Base-by-base conservation (phyloP, 1,139 yeast genomes). In the Pichia terricola region DNA sequence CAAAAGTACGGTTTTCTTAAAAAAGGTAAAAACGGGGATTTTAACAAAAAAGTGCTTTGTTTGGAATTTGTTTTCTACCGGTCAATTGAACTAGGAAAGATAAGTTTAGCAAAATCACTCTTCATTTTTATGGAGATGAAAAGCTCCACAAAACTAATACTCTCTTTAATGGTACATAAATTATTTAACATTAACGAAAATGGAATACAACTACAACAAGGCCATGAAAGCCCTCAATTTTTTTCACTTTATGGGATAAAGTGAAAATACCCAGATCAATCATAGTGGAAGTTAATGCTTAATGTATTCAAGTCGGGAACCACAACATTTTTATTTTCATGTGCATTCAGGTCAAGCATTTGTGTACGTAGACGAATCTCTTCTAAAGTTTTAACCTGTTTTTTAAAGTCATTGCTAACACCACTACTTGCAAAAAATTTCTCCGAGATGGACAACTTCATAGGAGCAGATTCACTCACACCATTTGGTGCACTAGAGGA, bases 291-390 rank as follows among this genome's bases (percentile, higher is more conserved):
- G 10, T 40, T 22, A 8, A 40, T 8, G 10, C 32, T 30, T 10
- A 30, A 30, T 7, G 31, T 11, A 39, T 10, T 11, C 11, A 31
- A 4, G 6, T 26, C 34, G 11, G 38, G 11, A 25, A 32, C 16
- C 22, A 28, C 46, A 50, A 56, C 65, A 26, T 56, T 62, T 38
- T 66, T 7, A 8, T n/a, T n/a, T n/a, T n/a, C 7, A 30, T 30
- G 9, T 10, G 32, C 67, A 39, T 71, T 75, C 51, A 81, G 66
- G 34, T 73, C 73, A 44, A 83, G 64, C 58, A 84, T 63, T 59
- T 85, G 94, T 3, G 84, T 75, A 45, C 77, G 75, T 52, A 73
- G 71, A 60, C 89, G 72, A 34, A 84, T 65, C 36, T 76, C 79
- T 34, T 75, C 69, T 52, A 85, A 67, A 39, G 71, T 67, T 26